These are phyloP conservation scores for Blastobotrys apis DNA, from an alignment of 1,139 yeast species.

Conservation along the genomic window DNA sequence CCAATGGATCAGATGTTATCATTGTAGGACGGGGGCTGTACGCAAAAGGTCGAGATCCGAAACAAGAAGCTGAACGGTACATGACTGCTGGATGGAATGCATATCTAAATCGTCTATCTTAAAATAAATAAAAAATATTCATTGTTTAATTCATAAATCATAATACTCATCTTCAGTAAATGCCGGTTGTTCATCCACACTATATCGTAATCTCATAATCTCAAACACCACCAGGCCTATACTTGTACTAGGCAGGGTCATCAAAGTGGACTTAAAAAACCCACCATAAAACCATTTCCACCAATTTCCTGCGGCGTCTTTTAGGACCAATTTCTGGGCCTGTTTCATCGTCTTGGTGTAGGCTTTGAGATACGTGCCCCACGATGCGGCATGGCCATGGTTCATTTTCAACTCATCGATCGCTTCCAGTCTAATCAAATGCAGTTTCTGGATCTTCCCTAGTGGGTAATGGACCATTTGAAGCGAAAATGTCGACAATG, in stretches of 20 bases:
- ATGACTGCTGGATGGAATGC: slow-evolving; percentile 94
- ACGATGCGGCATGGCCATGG: slow-evolving; percentile 16
- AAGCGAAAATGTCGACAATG: slow-evolving; percentile 74
- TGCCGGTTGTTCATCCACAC: slow-evolving; percentile 17
- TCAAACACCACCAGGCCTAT: slow-evolving; percentile 82
- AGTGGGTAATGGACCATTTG: slow-evolving; percentile 82
- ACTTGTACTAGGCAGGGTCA: slow-evolving; percentile 83
- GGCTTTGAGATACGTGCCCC: slow-evolving; percentile 48
- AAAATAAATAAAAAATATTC: neutral
- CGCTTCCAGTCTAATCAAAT: slow-evolving; percentile 73
- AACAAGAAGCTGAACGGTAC: slow-evolving; percentile 81
- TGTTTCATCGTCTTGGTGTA: slow-evolving; percentile 69
- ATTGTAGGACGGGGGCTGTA: slow-evolving; percentile 97
- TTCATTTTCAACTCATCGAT: slow-evolving; percentile 60
- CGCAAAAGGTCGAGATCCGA: slow-evolving; percentile 94
- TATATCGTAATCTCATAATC: slow-evolving; percentile 56
- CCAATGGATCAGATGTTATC: slow-evolving; percentile 84
- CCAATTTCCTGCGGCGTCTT: slow-evolving; percentile 52
- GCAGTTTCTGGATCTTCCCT: slow-evolving; percentile 72
- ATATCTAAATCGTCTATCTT: slow-evolving; percentile 38
- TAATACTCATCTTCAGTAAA: slow-evolving; percentile 13
- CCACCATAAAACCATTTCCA: slow-evolving; percentile 72
- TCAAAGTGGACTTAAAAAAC: slow-evolving; percentile 62
- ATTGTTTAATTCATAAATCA: slow-evolving; percentile 8
- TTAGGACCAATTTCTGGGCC: slow-evolving; percentile 49